These are phyloP conservation scores for Phytophthora foliorum DNA, from an alignment of 352 stramenopile species.

Conservation along the genomic window DNA sequence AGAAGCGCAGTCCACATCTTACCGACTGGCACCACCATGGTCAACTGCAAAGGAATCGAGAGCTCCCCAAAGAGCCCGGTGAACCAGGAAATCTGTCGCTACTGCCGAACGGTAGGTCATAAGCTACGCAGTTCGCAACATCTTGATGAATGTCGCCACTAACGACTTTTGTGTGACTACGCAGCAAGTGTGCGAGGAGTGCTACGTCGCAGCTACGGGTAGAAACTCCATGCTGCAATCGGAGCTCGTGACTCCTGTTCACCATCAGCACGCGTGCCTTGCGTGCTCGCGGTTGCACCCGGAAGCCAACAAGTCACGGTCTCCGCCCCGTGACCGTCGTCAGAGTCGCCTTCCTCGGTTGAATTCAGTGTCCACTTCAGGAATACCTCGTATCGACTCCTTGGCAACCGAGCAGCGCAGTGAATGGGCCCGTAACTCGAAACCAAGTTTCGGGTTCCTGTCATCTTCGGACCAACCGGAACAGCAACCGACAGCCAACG, in stretches of 20 bases:
- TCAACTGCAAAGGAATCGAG: slow-evolving; percentile 34
- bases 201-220: slow-evolving; percentile 19
- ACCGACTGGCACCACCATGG: slow-evolving; percentile 10
- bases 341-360: slow-evolving; percentile 17
- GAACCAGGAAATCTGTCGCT: slow-evolving; percentile 39
- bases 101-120: slow-evolving; percentile 35
- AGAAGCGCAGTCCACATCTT: neutral
- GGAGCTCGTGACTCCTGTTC: neutral
- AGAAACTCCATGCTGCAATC: slow-evolving; percentile 12
- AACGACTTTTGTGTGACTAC: slow-evolving; percentile 7
- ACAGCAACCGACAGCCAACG: neutral
- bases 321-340: slow-evolving; percentile 12
- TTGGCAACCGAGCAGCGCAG: slow-evolving; percentile 18
- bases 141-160: slow-evolving; percentile 4
- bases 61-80: neutral
- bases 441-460: slow-evolving; percentile 8
- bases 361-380: slow-evolving; percentile 27
- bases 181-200: slow-evolving; percentile 40
- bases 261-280: slow-evolving; percentile 35
- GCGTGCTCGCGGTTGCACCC: slow-evolving; percentile 32
- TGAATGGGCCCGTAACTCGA: neutral
- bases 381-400: slow-evolving; percentile 20
- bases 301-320: slow-evolving; percentile 6
- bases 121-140: neutral
- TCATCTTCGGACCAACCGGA: slow-evolving; percentile 1